Conservation (phyloP, 2,329 filamentous ascomycete species). For the Talaromyces marneffei region DNA sequence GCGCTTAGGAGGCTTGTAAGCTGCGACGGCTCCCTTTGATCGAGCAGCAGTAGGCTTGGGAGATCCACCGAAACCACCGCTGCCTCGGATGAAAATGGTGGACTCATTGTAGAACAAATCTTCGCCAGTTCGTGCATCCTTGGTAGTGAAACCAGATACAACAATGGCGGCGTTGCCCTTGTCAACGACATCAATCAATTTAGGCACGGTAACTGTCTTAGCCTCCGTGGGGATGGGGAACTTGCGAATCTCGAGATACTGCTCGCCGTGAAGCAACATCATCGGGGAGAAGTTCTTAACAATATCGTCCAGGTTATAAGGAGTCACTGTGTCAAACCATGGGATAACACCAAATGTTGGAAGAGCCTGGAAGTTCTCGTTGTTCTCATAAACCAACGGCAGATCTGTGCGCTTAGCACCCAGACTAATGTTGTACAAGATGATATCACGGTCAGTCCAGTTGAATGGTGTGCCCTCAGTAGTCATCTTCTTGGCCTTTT, state of each 20-base stretch:
- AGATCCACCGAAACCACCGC: constrained; percentile 81
- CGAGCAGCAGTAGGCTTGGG: constrained; percentile 62
- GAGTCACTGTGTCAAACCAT: constrained; percentile 76
- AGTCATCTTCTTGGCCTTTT: constrained; percentile 66
- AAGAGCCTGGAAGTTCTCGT: constrained; percentile 86
- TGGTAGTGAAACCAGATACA: constrained; percentile 72
- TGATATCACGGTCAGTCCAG: constrained; percentile 80
- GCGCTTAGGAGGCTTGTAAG: constrained; percentile 72
- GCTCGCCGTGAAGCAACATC: constrained; percentile 98
- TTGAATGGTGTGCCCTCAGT: constrained; percentile 68
- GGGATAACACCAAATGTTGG: constrained; percentile 96
- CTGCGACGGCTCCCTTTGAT: constrained; percentile 71
- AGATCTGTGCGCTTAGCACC: constrained; percentile 88
- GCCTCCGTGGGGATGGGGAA: constrained; percentile 84
- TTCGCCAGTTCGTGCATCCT: constrained; percentile 77
- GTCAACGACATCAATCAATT: constrained; percentile 89
- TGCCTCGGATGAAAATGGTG: constrained; percentile 86
- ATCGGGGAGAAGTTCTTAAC: constrained; percentile 96
- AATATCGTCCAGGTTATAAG: constrained; percentile 73
- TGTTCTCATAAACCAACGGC: constrained; percentile 80
- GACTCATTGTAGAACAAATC: constrained; percentile 96
- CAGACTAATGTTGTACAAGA: constrained; percentile 92
- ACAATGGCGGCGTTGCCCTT: constrained; percentile 87
- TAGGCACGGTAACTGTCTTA: constrained; percentile 67
- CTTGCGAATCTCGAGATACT: constrained; percentile 91